Evolutionary conservation across 305 asterid species (phyloP), one percentile per base, ranked within the genome.

Genomic region (Salvia sclarea): DNA sequence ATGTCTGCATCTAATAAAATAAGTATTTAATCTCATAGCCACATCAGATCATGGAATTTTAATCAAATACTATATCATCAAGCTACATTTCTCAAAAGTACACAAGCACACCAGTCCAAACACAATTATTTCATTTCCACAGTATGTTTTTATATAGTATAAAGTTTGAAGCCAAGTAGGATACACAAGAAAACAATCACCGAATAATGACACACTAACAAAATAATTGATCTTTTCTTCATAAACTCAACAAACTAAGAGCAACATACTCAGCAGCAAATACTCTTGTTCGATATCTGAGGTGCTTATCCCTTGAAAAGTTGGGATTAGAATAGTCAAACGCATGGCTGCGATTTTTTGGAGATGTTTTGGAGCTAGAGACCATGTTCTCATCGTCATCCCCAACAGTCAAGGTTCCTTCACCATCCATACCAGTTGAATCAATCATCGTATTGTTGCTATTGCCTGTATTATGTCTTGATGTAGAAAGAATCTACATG

Each of bases 331-430:
- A 75, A 73, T 76, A 82, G 80, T 80, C 88, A 74, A 74, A 74
- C 12, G 78, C 64, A 45, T 74, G 70, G 78, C 66, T 82, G 18
- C 74, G 83, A 64, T 44, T 45, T 61, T 44, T 45, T 61, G 85
- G 68, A 43, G 79, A 66, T 69, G 63, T 64, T 71, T 83, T 74
- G 60, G 95, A 82, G 81, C 82, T 78, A 70, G 99, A 89, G 63
- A 95, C 99, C 98, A 95, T 95, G 87, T 83, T 86, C 76, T 91
- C 97, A 76, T 84, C 96, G 70, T 94, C 99, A 40, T 89, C 91
- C 61, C 84, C 97, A 49, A 65, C 74, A 82, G 77, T 71, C 74
- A 72, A 61, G 65, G 82, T 72, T 61, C 80, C 69, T 44, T 84
- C 93, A 57, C 95, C 94, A 84, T 82, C 86, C 59, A 57, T 77